Percentiles rank a stretch among this genome's conserved stretches.
Conservation (phyloP, 2,329 filamentous ascomycete genomes). For the Stemphylium vesicarium region DNA sequence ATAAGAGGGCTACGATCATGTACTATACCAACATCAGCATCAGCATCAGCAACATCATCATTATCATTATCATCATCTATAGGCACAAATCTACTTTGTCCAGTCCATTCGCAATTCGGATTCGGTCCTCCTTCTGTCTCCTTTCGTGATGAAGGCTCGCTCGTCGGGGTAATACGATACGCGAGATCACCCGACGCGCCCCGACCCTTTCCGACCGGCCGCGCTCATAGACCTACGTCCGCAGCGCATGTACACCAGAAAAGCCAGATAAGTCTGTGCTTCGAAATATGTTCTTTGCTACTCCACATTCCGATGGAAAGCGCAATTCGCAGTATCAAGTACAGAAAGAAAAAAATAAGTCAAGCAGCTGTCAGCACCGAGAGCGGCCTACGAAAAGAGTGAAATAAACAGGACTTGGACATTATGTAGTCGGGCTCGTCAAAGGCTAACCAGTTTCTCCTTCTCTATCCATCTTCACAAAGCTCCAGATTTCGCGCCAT, state of each 20-base stretch:
- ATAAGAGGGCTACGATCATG: slow-evolving; percentile 6
- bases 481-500: slow-evolving; percentile 33
- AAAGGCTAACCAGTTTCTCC: not conserved
- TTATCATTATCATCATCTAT: not conserved
- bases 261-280: too few species aligned
- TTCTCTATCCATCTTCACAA: slow-evolving; percentile 25
- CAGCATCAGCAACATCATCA: not conserved
- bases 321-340: too few species aligned
- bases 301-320: not conserved
- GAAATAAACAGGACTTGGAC: not conserved
- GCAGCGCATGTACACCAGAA: too few species aligned
- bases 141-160: too few species aligned
- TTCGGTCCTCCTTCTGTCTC: not conserved
- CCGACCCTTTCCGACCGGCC: slow-evolving; percentile 10
- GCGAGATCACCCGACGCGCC: not conserved
- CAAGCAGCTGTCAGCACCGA: not conserved
- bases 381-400: not conserved
- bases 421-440: too few species aligned
- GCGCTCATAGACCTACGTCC: slow-evolving; percentile 2
- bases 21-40: slow-evolving; percentile 2
- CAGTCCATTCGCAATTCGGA: not conserved
- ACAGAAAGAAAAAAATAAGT: too few species aligned
- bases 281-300: not conserved
- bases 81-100: not conserved
- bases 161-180: not conserved